phyloP scores from a whole-genome alignment of 148 eudicot genomes.

The Rhododendron henanense region DNA sequence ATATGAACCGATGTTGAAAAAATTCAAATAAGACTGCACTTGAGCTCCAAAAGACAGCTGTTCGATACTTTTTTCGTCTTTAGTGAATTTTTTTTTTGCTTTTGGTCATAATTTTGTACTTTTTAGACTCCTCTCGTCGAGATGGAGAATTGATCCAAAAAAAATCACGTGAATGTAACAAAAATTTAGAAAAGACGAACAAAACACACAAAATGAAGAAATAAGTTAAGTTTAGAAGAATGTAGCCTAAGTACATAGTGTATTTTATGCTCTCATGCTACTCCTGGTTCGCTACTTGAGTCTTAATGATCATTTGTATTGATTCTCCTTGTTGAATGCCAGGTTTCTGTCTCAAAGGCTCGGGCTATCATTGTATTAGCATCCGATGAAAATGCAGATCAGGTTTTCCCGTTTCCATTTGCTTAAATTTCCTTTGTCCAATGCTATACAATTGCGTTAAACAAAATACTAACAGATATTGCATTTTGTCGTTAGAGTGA shows the following conservation, averaged over 20 bases:
- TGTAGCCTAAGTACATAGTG: background rate
- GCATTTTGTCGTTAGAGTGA: conserved; percentile 52
- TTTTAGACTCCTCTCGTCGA: no score
- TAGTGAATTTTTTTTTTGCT: no score
- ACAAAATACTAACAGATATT: background rate
- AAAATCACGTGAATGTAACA: no score
- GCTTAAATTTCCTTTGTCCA: conserved; percentile 12
- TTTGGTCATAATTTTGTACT: no score
- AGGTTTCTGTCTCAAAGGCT: conserved; percentile 96
- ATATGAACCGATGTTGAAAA: no score
- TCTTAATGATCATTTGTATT: background rate
- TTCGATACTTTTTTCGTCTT: no score
- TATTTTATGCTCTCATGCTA: background rate
- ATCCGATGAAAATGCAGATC: conserved; percentile 95
- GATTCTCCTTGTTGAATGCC: conserved; percentile 16
- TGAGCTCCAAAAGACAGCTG: no score
- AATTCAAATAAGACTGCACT: no score
- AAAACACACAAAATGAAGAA: no score
- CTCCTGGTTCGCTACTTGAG: background rate
- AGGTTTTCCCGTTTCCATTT: conserved; percentile 37
- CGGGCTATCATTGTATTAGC: conserved; percentile 93
- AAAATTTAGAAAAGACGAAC: no score
- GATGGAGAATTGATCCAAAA: no score
- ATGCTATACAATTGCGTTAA: background rate
- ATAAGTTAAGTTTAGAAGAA: no score